These are phyloP conservation scores for Xylaria bambusicola DNA, from an alignment of 495 filamentous ascomycete species.

Conservation along the genomic window DNA sequence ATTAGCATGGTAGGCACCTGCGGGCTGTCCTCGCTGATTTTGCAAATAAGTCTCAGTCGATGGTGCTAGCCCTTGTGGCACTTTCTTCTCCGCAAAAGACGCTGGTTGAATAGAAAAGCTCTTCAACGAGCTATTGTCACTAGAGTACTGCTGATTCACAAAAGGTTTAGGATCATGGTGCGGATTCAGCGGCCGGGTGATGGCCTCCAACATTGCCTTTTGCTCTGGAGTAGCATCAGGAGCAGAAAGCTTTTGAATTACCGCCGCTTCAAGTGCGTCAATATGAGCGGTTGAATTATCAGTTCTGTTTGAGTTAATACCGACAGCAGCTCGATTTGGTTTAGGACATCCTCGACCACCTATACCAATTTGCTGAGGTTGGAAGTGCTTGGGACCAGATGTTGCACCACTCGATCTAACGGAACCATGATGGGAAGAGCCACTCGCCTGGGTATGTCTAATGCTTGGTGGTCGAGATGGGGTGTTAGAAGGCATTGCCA, in stretches of 20 bases:
- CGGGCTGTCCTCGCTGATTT: constrained; percentile 1
- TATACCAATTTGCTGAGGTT: constrained; percentile 15
- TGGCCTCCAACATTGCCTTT: constrained; percentile 7
- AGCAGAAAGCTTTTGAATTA: constrained; percentile 18
- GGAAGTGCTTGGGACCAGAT: constrained; percentile 4
- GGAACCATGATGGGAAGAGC: constrained; percentile 24
- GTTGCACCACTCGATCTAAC: constrained; percentile 15
- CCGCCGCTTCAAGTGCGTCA: constrained; percentile 22
- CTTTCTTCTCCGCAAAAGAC: not conserved
- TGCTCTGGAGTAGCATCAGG: constrained; percentile 9
- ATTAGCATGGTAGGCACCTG: not conserved
- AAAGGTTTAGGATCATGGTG: constrained; percentile 27
- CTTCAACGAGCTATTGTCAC: constrained; percentile 11
- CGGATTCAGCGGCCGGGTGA: constrained; percentile 26
- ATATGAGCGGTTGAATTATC: constrained; percentile 10
- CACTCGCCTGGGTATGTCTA: constrained; percentile 20
- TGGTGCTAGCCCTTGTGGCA: not conserved
- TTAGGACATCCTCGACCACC: constrained; percentile 4
- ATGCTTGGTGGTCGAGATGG: constrained; percentile 22
- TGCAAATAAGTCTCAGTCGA: not conserved
- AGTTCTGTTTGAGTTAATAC: constrained; percentile 26
- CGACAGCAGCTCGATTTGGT: constrained; percentile 15
- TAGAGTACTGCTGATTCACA: constrained; percentile 9
- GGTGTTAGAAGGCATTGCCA: constrained; percentile 14
- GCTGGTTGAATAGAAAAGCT: not conserved